phyloP scores from a whole-genome alignment of 2,329 filamentous ascomycete genomes.

The Sordariomycetes sp. region DNA sequence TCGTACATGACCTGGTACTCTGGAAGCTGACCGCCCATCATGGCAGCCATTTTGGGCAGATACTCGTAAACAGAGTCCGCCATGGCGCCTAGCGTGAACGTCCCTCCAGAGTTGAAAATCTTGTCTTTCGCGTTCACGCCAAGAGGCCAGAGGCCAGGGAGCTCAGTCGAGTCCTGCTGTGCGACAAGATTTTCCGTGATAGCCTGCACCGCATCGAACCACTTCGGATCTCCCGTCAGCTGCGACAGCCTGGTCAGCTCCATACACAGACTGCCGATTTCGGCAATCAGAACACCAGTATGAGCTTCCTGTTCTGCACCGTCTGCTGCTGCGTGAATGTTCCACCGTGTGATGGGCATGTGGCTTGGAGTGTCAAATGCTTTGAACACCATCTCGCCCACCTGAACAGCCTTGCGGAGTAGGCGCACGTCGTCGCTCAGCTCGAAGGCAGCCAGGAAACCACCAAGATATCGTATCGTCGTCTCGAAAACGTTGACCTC shows the following conservation, averaged over 20 bases:
- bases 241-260: conserved; percentile 71
- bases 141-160: conserved; percentile 73
- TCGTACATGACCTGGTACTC: conserved; percentile 60
- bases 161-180: conserved; percentile 57
- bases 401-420: conserved; percentile 37
- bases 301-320: conserved; percentile 36
- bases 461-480: conserved; percentile 44
- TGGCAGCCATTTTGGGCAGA: conserved; percentile 51
- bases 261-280: conserved; percentile 57
- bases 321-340: conserved; percentile 32
- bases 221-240: conserved; percentile 62
- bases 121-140: conserved; percentile 50
- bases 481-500: conserved; percentile 45
- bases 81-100: conserved; percentile 42
- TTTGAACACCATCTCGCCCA: conserved; percentile 44
- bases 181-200: conserved; percentile 62
- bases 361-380: conserved; percentile 47
- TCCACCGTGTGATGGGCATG: conserved; percentile 42
- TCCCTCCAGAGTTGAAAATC: conserved; percentile 28
- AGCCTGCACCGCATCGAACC: conserved; percentile 67
- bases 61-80: conserved; percentile 55
- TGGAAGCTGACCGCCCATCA: conserved; percentile 53
- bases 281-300: conserved; percentile 36
- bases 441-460: conserved; percentile 41
- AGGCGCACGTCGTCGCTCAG: conserved; percentile 34